Conservation (phyloP, 2,329 filamentous ascomycete genomes). For the Clonostachys solani region DNA sequence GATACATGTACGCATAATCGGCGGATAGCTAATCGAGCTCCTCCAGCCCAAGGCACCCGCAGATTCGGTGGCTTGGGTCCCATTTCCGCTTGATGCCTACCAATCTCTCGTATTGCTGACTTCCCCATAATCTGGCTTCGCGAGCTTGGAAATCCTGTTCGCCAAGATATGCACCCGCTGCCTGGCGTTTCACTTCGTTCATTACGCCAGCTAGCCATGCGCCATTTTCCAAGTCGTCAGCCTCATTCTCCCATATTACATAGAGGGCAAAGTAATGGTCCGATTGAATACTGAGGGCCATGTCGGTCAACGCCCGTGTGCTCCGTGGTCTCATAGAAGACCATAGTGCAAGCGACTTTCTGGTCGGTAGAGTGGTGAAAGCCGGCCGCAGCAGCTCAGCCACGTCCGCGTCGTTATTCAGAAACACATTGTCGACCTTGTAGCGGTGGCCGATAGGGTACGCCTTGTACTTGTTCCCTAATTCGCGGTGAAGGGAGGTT, state of each 20-base stretch:
- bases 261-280: constrained; percentile 55
- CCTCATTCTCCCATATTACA: constrained; percentile 39
- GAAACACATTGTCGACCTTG: constrained; percentile 44
- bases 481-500: constrained; percentile 34
- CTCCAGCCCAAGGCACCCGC: not conserved
- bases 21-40: not conserved
- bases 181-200: constrained; percentile 27
- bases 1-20: too few relatives aligned
- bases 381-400: constrained; percentile 34
- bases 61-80: constrained; percentile 24
- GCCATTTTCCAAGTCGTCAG: constrained; percentile 36
- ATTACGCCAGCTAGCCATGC: constrained; percentile 39
- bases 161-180: constrained; percentile 47
- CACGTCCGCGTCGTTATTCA: constrained; percentile 40
- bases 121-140: constrained; percentile 41
- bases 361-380: constrained; percentile 40
- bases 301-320: constrained; percentile 29
- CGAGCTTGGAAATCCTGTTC: constrained; percentile 48
- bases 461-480: constrained; percentile 33
- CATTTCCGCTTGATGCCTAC: constrained; percentile 35
- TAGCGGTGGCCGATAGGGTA: constrained; percentile 46
- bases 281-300: constrained; percentile 50
- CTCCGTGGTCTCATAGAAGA: constrained; percentile 45
- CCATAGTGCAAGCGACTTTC: constrained; percentile 42
- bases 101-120: constrained; percentile 30